Evolutionary conservation across 371 early-diverging fungal species (phyloP).

Genomic region (Saksenaea oblongispora): DNA sequence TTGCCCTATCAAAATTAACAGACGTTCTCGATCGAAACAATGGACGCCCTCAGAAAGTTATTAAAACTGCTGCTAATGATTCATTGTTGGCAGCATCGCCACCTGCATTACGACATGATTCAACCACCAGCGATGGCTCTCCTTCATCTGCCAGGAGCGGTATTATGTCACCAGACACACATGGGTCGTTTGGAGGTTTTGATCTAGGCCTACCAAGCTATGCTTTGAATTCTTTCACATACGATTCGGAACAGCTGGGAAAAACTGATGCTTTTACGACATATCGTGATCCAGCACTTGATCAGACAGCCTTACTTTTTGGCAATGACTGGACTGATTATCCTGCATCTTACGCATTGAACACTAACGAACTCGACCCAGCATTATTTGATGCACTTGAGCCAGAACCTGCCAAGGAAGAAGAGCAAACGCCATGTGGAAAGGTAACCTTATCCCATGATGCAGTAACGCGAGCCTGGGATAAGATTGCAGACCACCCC

Average conservation of each 20-base stretch:
- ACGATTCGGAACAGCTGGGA: neutral
- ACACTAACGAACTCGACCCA: neutral
- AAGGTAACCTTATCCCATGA: neutral
- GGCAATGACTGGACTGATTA: conserved; percentile 1
- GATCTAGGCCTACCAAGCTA: neutral
- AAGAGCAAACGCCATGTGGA: neutral
- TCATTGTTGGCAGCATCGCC: conserved; percentile 19
- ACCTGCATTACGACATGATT: neutral
- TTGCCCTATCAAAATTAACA: conserved; percentile 31
- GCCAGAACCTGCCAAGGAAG: neutral
- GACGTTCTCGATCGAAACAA: neutral
- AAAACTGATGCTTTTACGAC: neutral
- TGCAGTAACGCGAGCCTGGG: conserved; percentile 39
- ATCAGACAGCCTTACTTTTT: neutral
- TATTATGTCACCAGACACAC: neutral
- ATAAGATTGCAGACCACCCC: conserved; percentile 47
- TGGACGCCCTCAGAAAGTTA: conserved; percentile 27
- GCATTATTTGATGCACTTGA: neutral
- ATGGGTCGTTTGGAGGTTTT: neutral
- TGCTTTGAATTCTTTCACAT: neutral
- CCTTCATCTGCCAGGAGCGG: neutral
- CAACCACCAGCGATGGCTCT: conserved; percentile 3
- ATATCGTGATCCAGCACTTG: neutral
- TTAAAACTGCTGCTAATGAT: conserved; percentile 27
- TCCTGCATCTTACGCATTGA: neutral